Percentiles rank a stretch among this genome's conserved stretches.
Conservation (phyloP, 1,284 basidiomycete species). For the Microbotryomycetes sp. region DNA sequence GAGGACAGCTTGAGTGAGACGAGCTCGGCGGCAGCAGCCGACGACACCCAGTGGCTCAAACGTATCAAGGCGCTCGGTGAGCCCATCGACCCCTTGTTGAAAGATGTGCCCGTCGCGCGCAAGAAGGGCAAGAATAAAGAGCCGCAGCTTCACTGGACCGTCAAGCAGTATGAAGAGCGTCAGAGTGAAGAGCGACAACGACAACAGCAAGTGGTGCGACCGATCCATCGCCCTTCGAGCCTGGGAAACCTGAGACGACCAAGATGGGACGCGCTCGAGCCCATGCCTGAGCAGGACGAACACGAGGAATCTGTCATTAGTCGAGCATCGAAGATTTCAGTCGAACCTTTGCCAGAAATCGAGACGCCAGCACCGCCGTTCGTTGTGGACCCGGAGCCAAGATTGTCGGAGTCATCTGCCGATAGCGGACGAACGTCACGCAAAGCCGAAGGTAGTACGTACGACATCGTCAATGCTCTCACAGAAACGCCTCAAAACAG, state of each 20-base stretch:
- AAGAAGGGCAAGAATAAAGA: neutral
- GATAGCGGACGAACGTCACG: neutral
- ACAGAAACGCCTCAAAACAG: neutral
- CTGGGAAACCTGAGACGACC: slow-evolving; percentile 10
- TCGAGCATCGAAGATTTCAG: neutral
- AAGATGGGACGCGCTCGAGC: slow-evolving; percentile 7
- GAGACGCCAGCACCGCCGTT: neutral
- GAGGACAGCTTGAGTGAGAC: neutral
- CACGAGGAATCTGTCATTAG: slow-evolving; percentile 13
- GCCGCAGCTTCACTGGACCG: slow-evolving; percentile 22
- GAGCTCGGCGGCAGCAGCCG: neutral
- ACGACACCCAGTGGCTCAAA: slow-evolving; percentile 24
- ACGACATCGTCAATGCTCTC: neutral
- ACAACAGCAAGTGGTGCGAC: neutral
- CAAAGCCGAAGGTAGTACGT: neutral
- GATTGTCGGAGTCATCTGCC: neutral
- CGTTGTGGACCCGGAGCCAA: neutral
- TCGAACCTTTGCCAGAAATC: too few species aligned
- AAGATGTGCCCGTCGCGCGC: neutral
- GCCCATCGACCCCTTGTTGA: slow-evolving; percentile 14
- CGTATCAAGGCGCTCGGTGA: slow-evolving; percentile 23
- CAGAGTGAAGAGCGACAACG: too few species aligned
- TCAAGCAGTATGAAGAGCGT: slow-evolving; percentile 15
- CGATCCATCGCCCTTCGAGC: slow-evolving; percentile 13
- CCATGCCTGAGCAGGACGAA: slow-evolving; percentile 20